Percentiles rank a stretch among this genome's conserved stretches.
Evolutionary conservation across 148 eudicot genomes (phyloP).

Genomic region (Mesembryanthemum crystallinum): DNA sequence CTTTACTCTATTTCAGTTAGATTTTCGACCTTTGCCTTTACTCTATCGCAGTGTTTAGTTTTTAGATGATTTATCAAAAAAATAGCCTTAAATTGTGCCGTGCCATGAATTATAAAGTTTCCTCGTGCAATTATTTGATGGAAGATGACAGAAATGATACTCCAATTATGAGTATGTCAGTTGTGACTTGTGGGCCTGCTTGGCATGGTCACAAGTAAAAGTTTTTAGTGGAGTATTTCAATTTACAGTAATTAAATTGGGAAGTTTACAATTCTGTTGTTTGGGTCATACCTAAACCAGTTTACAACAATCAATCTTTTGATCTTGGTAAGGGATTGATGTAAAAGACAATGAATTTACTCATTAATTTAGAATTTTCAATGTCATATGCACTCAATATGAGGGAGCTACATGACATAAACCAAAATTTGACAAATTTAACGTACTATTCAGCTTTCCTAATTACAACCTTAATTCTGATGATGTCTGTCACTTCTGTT

Average conservation of each 20-base stretch:
- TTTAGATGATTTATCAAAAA: too few species aligned
- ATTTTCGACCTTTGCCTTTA: too few species aligned
- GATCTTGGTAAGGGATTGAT: not conserved
- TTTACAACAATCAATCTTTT: not conserved
- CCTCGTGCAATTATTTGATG: not conserved
- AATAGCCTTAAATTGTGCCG: not conserved
- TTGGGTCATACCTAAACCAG: slow-evolving; percentile 16
- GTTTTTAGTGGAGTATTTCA: slow-evolving; percentile 10
- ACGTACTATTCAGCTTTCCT: not conserved
- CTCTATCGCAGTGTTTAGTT: too few species aligned
- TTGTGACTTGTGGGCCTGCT: slow-evolving; percentile 10
- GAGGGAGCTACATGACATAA: slow-evolving; percentile 2
- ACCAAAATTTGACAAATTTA: not conserved
- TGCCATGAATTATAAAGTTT: not conserved
- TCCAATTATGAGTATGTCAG: not conserved
- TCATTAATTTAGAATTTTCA: not conserved
- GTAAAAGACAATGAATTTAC: not conserved
- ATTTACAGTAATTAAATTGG: slow-evolving; percentile 14
- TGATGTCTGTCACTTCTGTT: slow-evolving; percentile 10
- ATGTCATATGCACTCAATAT: not conserved
- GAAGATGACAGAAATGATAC: not conserved
- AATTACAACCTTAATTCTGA: not conserved
- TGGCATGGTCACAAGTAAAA: slow-evolving; percentile 1
- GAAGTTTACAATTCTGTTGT: slow-evolving; percentile 1
- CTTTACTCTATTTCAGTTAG: too few species aligned